phyloP scores from a whole-genome alignment of 2,329 filamentous ascomycete genomes.

The Trichoderma endophyticum region DNA sequence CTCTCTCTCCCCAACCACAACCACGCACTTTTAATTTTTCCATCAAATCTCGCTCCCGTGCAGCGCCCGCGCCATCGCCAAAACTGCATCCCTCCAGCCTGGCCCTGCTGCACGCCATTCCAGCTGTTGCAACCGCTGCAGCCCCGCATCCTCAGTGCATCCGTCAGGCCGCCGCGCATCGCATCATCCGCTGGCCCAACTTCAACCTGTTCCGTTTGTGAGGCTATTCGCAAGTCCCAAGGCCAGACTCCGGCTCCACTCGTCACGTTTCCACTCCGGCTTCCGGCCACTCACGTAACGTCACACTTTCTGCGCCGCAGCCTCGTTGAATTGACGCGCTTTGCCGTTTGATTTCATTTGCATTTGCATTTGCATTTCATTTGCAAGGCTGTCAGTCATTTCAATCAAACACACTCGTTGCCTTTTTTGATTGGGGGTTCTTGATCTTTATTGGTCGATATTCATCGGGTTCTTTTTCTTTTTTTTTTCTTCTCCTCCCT shows the following conservation, averaged over 20 bases:
- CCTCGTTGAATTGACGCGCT: constrained; percentile 12
- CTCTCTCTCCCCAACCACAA: constrained; percentile 1
- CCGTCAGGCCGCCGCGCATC: constrained; percentile 22
- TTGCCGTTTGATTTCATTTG: background rate
- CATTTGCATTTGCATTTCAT: background rate
- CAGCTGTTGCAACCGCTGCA: constrained; percentile 23
- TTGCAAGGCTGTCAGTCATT: background rate
- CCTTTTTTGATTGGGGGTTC: background rate
- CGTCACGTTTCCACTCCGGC: constrained; percentile 18
- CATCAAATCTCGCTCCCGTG: constrained; percentile 43
- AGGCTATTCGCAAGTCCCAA: constrained; percentile 39
- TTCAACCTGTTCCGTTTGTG: constrained; percentile 29
- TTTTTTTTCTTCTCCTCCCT: background rate
- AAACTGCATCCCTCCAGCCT: constrained; percentile 38
- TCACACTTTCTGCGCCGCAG: constrained; percentile 20
- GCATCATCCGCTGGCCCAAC: constrained; percentile 24
- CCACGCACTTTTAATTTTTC: constrained; percentile 21
- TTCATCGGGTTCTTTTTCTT: background rate
- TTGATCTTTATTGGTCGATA: background rate
- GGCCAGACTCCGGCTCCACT: constrained; percentile 16
- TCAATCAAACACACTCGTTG: background rate
- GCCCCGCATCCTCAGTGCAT: constrained; percentile 24
- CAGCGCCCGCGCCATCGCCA: constrained; percentile 35
- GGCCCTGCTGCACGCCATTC: constrained; percentile 31
- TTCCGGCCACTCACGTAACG: constrained; percentile 26